These are phyloP conservation scores for Pestalotiopsis sp. DNA, from an alignment of 2,329 filamentous ascomycete species.

Conservation along the genomic window DNA sequence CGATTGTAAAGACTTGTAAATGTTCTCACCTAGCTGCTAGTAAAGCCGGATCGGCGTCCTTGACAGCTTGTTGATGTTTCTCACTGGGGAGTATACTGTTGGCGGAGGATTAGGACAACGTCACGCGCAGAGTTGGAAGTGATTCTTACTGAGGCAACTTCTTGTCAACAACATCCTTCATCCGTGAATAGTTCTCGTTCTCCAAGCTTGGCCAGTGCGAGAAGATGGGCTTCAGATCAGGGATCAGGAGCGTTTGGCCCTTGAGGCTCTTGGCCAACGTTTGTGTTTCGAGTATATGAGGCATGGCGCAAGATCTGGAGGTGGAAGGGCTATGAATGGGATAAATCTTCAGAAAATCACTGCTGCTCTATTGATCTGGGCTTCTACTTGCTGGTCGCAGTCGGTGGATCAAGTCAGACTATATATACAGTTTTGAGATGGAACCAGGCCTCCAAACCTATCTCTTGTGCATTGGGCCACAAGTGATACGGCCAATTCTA, in stretches of 20 bases:
- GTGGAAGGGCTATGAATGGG: neutral
- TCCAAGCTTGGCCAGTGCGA: constrained; percentile 24
- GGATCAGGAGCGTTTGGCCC: constrained; percentile 22
- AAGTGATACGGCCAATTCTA: neutral
- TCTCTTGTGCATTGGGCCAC: neutral
- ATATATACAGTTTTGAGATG: neutral
- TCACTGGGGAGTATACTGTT: constrained; percentile 5
- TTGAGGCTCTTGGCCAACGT: constrained; percentile 23
- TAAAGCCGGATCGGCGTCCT: constrained; percentile 24
- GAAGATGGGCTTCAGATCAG: constrained; percentile 27
- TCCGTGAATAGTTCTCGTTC: constrained; percentile 23
- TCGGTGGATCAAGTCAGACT: neutral
- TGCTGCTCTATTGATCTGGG: neutral
- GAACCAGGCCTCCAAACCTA: neutral
- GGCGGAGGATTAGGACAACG: neutral
- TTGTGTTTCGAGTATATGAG: constrained; percentile 21
- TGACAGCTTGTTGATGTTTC: constrained; percentile 18
- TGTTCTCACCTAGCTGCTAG: constrained; percentile 26
- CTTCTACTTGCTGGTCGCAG: neutral
- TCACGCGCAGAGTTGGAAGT: constrained; percentile 9
- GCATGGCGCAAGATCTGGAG: constrained; percentile 15
- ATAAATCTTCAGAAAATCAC: neutral
- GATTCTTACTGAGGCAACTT: constrained; percentile 21
- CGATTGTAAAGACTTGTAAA: neutral
- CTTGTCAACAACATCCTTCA: constrained; percentile 22